Evolutionary conservation across 257 asterid genomes (phyloP).

Genomic region (Leptodermis oblonga): DNA sequence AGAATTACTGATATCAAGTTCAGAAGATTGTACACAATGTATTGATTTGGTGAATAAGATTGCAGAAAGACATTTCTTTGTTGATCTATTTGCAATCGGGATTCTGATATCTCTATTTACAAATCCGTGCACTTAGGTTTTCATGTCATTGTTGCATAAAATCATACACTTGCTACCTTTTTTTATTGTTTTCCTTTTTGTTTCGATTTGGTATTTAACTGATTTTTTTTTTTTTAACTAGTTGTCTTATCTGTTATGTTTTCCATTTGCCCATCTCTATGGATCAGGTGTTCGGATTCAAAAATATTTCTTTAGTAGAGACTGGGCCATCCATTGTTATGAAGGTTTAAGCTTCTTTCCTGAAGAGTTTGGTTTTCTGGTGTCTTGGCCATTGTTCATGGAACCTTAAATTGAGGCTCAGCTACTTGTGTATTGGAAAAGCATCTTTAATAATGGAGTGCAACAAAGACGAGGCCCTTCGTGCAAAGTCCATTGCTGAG

Average conservation of each 20-base stretch:
- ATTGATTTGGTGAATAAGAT: neutral
- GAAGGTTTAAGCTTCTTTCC: neutral
- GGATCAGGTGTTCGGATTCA: conserved; percentile 5
- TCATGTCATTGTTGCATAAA: neutral
- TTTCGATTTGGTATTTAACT: neutral
- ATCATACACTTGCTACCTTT: neutral
- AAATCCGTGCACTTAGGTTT: neutral
- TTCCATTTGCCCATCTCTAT: neutral
- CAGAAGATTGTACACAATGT: neutral
- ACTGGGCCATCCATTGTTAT: neutral
- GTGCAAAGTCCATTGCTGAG: conserved; percentile 63
- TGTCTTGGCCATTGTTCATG: conserved; percentile 18
- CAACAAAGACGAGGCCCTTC: conserved; percentile 66
- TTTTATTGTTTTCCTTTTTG: neutral
- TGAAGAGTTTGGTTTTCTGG: conserved; percentile 13
- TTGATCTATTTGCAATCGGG: neutral
- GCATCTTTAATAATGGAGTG: conserved; percentile 54
- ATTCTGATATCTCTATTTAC: neutral
- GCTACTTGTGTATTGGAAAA: conserved; percentile 17
- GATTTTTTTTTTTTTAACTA: no score
- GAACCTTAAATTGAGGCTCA: conserved; percentile 16
- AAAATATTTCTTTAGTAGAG: neutral
- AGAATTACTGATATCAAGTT: neutral
- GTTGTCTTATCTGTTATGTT: neutral
- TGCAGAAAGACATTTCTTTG: neutral